phyloP scores from a whole-genome alignment of 306 rosid genomes.

The Cercis canadensis region DNA sequence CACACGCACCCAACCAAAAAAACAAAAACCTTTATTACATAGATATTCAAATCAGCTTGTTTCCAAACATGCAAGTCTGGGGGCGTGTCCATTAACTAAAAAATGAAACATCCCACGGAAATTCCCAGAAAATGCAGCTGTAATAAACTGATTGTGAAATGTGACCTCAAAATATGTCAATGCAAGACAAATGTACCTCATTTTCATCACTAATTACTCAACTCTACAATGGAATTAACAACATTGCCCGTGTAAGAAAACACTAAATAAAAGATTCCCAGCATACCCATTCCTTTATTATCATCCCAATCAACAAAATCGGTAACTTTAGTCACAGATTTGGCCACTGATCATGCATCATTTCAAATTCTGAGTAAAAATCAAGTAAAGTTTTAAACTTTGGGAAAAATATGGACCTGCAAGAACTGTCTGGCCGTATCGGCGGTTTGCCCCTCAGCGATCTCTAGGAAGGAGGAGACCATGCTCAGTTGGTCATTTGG shows the following conservation, averaged over 20 bases:
- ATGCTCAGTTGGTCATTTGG: constrained; percentile 48
- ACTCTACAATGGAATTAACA: too few relatives aligned
- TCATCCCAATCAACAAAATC: not conserved
- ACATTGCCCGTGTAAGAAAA: too few relatives aligned
- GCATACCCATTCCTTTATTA: not conserved
- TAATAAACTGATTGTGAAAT: too few relatives aligned
- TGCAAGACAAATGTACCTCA: too few relatives aligned
- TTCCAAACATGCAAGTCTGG: too few relatives aligned
- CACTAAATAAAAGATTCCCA: not conserved
- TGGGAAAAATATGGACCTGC: constrained; percentile 35
- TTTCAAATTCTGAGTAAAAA: not conserved
- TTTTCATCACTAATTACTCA: not conserved
- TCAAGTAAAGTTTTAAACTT: not conserved
- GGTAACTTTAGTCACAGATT: not conserved
- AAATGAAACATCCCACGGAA: too few relatives aligned
- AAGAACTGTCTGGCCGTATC: constrained; percentile 56
- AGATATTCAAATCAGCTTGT: too few relatives aligned
- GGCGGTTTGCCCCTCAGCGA: constrained; percentile 57
- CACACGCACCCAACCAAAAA: too few relatives aligned
- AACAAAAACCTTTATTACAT: too few relatives aligned
- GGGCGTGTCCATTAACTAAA: too few relatives aligned
- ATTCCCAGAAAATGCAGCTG: too few relatives aligned
- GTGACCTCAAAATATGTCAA: too few relatives aligned
- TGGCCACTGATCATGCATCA: not conserved
- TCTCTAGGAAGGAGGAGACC: constrained; percentile 56